phyloP scores from a whole-genome alignment of 441 rosid species.

The Mallotus repandus region DNA sequence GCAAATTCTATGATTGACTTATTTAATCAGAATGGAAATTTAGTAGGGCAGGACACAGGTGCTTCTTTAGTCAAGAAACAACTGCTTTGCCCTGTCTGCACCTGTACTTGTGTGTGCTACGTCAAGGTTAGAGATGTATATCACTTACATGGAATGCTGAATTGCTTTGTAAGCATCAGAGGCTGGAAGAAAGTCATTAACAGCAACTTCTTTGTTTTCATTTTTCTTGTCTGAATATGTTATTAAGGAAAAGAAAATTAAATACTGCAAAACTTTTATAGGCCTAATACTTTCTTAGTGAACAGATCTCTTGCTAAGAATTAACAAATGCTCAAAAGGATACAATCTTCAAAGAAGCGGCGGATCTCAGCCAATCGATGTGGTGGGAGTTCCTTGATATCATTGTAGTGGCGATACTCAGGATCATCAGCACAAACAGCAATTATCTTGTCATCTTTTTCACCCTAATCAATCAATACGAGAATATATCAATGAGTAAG shows the following conservation, averaged over 20 bases:
- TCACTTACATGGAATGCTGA: constrained; percentile 82
- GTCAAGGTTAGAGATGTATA: neutral
- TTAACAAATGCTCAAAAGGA: constrained; percentile 35
- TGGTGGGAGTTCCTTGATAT: constrained; percentile 94
- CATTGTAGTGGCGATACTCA: constrained; percentile 86
- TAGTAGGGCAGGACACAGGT: too few species aligned
- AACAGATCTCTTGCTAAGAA: neutral
- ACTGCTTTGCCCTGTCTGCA: too few species aligned
- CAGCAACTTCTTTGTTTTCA: constrained; percentile 95
- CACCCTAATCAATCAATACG: constrained; percentile 54
- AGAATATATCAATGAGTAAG: neutral
- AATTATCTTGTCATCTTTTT: constrained; percentile 96
- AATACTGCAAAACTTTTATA: neutral
- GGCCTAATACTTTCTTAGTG: neutral
- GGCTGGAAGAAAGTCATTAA: constrained; percentile 93
- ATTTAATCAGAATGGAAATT: too few species aligned
- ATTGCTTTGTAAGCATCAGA: constrained; percentile 70
- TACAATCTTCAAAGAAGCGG: constrained; percentile 99
- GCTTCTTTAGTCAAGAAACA: too few species aligned
- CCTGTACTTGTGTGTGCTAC: too few species aligned
- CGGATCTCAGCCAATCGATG: constrained; percentile 98
- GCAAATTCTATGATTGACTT: too few species aligned
- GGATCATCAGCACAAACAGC: constrained; percentile 99
- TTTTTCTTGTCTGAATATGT: constrained; percentile 79
- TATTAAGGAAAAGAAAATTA: constrained; percentile 34